phyloP scores from a whole-genome alignment of 179 eudicot genomes.

The Patellifolia procumbens region DNA sequence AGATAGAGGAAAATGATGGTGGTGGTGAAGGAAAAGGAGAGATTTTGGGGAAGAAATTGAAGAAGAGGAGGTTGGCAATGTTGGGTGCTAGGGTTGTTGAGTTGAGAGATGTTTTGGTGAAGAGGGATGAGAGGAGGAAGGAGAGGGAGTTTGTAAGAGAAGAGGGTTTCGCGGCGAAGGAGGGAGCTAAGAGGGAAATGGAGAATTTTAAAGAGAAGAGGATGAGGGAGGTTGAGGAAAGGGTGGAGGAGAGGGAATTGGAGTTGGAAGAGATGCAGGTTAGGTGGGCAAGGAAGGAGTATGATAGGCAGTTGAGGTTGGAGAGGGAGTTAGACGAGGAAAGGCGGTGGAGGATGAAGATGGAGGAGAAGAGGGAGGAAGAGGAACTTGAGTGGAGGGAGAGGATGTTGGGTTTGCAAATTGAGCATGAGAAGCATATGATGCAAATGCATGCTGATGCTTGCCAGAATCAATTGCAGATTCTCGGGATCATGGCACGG shows the following conservation, averaged over 20 bases:
- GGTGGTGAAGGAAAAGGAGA: conserved; percentile 22
- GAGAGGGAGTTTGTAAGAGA: conserved; percentile 55
- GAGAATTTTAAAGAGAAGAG: conserved; percentile 41
- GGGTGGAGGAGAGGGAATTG: conserved; percentile 40
- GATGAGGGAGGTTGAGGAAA: conserved; percentile 38
- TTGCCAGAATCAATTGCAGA: conserved; percentile 84
- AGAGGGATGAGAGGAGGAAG: conserved; percentile 62
- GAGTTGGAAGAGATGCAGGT: conserved; percentile 58
- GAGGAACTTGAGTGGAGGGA: conserved; percentile 94
- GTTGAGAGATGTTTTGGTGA: conserved; percentile 52
- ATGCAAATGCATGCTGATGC: conserved; percentile 84
- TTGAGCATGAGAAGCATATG: conserved; percentile 92
- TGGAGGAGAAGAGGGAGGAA: conserved; percentile 88
- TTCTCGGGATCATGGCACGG: conserved; percentile 69
- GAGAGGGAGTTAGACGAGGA: conserved; percentile 65
- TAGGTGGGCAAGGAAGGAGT: conserved; percentile 55
- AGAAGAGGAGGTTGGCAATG: conserved; percentile 48
- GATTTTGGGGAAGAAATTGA: conserved; percentile 35
- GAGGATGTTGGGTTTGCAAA: conserved; percentile 65
- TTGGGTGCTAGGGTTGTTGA: conserved; percentile 56
- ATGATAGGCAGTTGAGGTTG: conserved; percentile 44
- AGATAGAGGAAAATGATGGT: conserved; percentile 33
- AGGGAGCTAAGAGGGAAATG: conserved; percentile 38
- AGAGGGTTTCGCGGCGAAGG: conserved; percentile 38
- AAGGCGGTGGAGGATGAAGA: conserved; percentile 61